Percentiles rank a stretch among this genome's conserved stretches.
These are phyloP conservation scores for Bombardia bombarda DNA, from an alignment of 495 filamentous ascomycete species.

Conservation along the genomic window DNA sequence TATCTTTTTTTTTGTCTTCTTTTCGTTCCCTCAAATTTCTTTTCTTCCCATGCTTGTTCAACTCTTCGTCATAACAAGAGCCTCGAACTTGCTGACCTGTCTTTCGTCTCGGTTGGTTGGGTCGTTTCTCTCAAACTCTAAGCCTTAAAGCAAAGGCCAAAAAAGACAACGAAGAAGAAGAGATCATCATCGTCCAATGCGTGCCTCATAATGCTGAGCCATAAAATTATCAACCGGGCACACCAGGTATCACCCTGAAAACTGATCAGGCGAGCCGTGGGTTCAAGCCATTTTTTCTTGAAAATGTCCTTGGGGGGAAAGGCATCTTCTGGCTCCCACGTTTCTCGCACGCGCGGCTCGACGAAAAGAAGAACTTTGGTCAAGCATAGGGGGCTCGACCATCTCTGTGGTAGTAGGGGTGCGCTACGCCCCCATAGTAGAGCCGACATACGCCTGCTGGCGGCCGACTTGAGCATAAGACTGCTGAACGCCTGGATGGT, in stretches of 20 bases:
- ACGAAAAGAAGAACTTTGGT: background rate
- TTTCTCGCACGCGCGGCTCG: background rate
- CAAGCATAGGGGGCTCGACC: background rate
- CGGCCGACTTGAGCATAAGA: slow-evolving; percentile 9
- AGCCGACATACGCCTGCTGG: slow-evolving; percentile 16
- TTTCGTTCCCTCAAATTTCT: too few relatives aligned
- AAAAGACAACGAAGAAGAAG: too few relatives aligned
- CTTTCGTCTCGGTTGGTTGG: slow-evolving; percentile 3
- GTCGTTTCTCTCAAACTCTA: background rate
- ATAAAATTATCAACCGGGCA: slow-evolving; percentile 13
- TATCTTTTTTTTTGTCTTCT: background rate
- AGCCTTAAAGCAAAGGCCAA: background rate
- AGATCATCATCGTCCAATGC: background rate
- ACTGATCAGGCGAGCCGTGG: slow-evolving; percentile 16
- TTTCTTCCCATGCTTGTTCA: background rate
- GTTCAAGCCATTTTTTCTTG: background rate
- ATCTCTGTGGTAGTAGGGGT: background rate
- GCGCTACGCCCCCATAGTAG: background rate
- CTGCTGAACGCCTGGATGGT: slow-evolving; percentile 18
- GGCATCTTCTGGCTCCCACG: background rate
- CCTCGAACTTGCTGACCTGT: slow-evolving; percentile 8
- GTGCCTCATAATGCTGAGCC: background rate
- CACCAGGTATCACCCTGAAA: slow-evolving; percentile 32
- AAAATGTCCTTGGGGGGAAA: background rate
- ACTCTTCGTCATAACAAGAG: background rate